A percentile compares a stretch with the other conserved stretches of the same genome.
Evolutionary conservation across 352 stramenopile genomes (phyloP).

Genomic region (Globisporangium heterothallicum): DNA sequence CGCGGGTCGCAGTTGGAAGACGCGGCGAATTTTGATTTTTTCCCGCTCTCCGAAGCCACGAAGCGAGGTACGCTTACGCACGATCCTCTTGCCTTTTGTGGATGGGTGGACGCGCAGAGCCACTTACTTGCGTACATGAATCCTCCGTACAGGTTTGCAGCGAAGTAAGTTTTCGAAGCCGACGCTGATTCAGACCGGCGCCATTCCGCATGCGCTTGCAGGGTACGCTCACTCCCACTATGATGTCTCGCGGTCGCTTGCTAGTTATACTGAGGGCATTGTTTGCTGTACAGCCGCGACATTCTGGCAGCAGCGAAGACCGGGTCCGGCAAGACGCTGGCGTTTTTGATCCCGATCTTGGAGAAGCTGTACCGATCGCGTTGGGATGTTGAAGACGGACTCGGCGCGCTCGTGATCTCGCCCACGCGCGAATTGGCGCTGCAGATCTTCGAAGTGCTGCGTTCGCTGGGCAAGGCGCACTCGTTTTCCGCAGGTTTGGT

Average conservation of each 20-base stretch:
- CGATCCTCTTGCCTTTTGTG: neutral
- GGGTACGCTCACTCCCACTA: slow-evolving; percentile 20
- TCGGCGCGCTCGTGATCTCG: slow-evolving; percentile 96
- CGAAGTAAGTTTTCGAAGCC: slow-evolving; percentile 80
- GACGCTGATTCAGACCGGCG: slow-evolving; percentile 87
- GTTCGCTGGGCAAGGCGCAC: slow-evolving; percentile 93
- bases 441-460: slow-evolving; percentile 99
- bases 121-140: neutral
- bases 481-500: slow-evolving; percentile 95
- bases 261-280: too few relatives aligned
- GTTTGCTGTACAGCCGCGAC: slow-evolving; percentile 53
- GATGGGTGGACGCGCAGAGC: neutral
- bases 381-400: slow-evolving; percentile 90
- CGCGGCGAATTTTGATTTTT: slow-evolving; percentile 73
- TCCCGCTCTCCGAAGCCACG: slow-evolving; percentile 80
- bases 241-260: neutral
- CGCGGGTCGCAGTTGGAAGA: slow-evolving; percentile 74
- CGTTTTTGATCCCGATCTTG: slow-evolving; percentile 86
- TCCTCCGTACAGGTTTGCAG: slow-evolving; percentile 25
- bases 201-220: slow-evolving; percentile 83
- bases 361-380: slow-evolving; percentile 87
- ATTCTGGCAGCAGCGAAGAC: slow-evolving; percentile 92
- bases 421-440: slow-evolving; percentile 98
- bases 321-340: slow-evolving; percentile 92
- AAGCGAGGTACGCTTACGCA: slow-evolving; percentile 25